Base-by-base conservation (phyloP, 2,329 filamentous ascomycete genomes). In the Mycosphaerella arachidis region DNA sequence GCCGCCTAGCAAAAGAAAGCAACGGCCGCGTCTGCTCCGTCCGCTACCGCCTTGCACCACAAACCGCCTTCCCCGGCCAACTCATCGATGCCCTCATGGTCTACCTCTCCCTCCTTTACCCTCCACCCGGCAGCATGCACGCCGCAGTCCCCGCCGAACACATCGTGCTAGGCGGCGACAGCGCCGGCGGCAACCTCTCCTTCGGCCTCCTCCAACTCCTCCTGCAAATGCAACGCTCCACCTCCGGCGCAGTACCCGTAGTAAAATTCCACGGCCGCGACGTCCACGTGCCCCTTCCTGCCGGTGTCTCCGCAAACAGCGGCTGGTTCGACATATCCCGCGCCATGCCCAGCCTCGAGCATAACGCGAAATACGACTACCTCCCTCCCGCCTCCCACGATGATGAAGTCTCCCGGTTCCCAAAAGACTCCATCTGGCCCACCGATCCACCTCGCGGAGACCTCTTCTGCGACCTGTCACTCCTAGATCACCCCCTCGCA, bases 251-350 rank as follows among this genome's bases (percentile, higher is more conserved):
- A 3, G 61, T 65, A 61, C 76, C 77, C 1, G 81, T 73, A 1
- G 75, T 91, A 29, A 62, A 69, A 3, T 92, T 88, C 82, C 80
- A 89, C 67, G 86, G 86, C 45, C 70, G 78, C 55, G 70, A 77
- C 4, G 81, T 86, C 27, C 71, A 78, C 0, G 74, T 91, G 0
- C 87, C 86, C 0, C 74, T 92, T 0, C 89, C 90, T 0, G 88
- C 84, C 0, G 89, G 85, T 45, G 74, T 85, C 0, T 81, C 86
- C 3, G 75, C 83, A 40, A 83, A 82, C 65, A 88, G 84, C 1
- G 86, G 88, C 2, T 93, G 89, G 89, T 71, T 86, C 6, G 90
- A 94, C 72, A 76, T 92, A 16, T 84, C 84, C 4, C 83, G 86
- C 66, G 84, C 82, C 54, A 83, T 81, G 63, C 87, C 81, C 29